Base-by-base conservation (phyloP, 116 monocot species). In the Posidonia oceanica region DNA sequence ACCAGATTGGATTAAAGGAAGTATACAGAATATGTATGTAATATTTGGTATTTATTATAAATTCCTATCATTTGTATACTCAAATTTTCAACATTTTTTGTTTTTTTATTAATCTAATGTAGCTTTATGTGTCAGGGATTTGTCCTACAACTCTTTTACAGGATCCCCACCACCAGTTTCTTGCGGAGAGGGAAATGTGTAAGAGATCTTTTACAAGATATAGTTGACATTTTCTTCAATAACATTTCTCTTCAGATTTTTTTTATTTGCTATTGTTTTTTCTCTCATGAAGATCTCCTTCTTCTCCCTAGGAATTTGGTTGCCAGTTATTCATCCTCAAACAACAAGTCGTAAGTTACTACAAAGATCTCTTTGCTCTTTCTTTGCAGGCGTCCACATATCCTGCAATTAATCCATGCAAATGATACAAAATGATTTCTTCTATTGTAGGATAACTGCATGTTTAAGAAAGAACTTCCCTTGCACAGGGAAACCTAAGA, bases 71-170 rank as follows among this genome's bases (percentile, higher is more conserved):
- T 22, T 18, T 4, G 4, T 18, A 59, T 29, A 4, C 18, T 8
- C 20, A 54, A 42, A 42, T 17, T 16, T 39, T 66, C 20, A 40
- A 17, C 14, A 3, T 6, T 66, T 11, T 57, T 64, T 3, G 1
- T 5, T 14, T 52, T 8, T 3, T 56, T 29, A 29, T 29, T 29
- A 1, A 14, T 44, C 12, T 41, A 14, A 40, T 54, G 36, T 68
- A 17, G 21, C 44, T 57, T 48, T 15, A n/a, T 68, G 54, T 67
- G 81, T 57, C 82, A 94, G 94, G 58, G 94, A 94, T 70, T 7
- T 94, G 68, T 94, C 94, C 36, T 83, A 84, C 69, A 94, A 94
- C 68, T 75, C 53, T 40, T 94, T 94, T 71, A 85, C 79, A 0
- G 82, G 74, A 66, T n/a, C 68, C 29, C 39, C 74, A 60, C 54